These are phyloP conservation scores for Umbellularia californica DNA, from an alignment of 164 flowering plant species.

Conservation along the genomic window DNA sequence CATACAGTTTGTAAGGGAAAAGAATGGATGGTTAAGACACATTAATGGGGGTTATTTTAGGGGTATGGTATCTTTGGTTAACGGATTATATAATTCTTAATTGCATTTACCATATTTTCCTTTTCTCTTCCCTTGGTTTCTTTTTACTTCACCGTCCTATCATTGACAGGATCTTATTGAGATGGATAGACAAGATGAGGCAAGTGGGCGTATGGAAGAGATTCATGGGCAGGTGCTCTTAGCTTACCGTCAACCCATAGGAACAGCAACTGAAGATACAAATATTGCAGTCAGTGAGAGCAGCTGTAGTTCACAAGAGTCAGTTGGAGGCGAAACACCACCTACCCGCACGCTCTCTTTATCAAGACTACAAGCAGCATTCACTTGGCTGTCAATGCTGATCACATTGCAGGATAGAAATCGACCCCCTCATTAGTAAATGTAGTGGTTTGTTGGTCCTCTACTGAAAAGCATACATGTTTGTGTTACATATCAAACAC, in stretches of 20 bases:
- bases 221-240: conserved; percentile 41
- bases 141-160: not conserved
- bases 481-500: too few species aligned
- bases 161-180: conserved; percentile 62
- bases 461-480: not conserved
- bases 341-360: conserved; percentile 11
- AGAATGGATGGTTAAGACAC: too few species aligned
- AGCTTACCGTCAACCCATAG: conserved; percentile 50
- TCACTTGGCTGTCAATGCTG: conserved; percentile 24
- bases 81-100: too few species aligned
- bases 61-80: too few species aligned
- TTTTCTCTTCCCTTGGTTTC: not conserved
- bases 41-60: too few species aligned
- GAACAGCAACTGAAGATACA: conserved; percentile 8
- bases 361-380: conserved; percentile 17
- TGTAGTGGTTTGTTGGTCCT: not conserved
- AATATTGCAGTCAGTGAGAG: conserved; percentile 4
- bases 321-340: conserved; percentile 6
- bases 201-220: conserved; percentile 52
- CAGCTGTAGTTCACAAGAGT: conserved; percentile 14
- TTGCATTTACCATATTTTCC: too few species aligned
- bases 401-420: conserved; percentile 18
- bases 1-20: too few species aligned
- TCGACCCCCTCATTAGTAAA: not conserved
- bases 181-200: conserved; percentile 76